These are phyloP conservation scores for Dendrocalamus latiflorus DNA, from an alignment of 202 grass and related monocot species.

Conservation along the genomic window DNA sequence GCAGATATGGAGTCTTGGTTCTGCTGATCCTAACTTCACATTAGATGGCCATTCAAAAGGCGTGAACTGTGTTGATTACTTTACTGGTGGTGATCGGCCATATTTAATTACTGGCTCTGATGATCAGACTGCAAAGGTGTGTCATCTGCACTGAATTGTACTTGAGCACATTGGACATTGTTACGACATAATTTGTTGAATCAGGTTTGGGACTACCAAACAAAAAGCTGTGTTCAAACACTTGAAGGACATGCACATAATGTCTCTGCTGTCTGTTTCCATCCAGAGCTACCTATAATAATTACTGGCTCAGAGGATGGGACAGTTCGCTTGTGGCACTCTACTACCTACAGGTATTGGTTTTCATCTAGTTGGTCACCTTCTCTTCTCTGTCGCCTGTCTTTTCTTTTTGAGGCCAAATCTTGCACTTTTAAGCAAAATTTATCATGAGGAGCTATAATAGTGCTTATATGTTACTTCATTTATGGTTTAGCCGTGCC, in stretches of 20 bases:
- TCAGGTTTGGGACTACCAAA: conserved; percentile 90
- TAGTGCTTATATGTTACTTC: background rate
- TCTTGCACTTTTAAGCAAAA: background rate
- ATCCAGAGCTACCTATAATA: conserved; percentile 82
- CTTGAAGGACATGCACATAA: conserved; percentile 87
- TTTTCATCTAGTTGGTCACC: background rate
- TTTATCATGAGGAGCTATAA: background rate
- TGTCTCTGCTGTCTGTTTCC: conserved; percentile 72
- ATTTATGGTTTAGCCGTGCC: background rate
- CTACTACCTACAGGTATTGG: conserved; percentile 67
- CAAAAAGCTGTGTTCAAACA: conserved; percentile 84
- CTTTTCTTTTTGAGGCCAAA: background rate
- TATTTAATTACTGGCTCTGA: conserved; percentile 87
- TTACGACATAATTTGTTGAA: conserved; percentile 19
- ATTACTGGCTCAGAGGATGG: conserved; percentile 87
- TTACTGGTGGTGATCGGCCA: conserved; percentile 81
- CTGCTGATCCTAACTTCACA: conserved; percentile 84
- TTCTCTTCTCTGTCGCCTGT: background rate
- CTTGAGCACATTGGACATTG: background rate
- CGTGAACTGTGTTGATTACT: conserved; percentile 89
- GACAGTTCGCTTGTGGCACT: conserved; percentile 71
- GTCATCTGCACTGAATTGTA: conserved; percentile 13
- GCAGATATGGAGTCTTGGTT: conserved; percentile 93
- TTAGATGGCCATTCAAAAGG: conserved; percentile 81
- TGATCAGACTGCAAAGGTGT: conserved; percentile 88